Base-by-base conservation (phyloP, 108 stramenopile species). In the Skeletonema grethae region DNA sequence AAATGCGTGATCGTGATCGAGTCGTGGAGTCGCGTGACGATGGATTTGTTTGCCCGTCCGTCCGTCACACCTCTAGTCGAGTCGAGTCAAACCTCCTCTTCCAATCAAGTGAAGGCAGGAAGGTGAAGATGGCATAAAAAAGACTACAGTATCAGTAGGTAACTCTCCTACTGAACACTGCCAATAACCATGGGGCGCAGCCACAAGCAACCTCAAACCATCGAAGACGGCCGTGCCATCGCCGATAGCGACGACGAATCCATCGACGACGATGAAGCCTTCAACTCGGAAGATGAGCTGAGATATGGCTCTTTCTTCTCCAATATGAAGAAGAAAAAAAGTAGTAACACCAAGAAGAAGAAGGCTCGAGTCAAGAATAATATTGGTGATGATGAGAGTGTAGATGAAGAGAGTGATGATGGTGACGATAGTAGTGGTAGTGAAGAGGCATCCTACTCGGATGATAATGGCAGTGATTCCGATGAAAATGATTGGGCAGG, bases 401-500 rank as follows among this genome's bases (percentile, higher is more conserved):
- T 32, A 28, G 66, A 20, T 12, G 31, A 59, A 29, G 30, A 25
- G 32, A 65, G 20, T 24, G 73, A 24, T 2, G 65, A 68, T 15
- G 80, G 75, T 53, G 74, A 55, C 41, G 85, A 86, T 18, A 84
- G 87, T 3, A 73, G 61, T 39, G 83, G 61, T 28, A 71, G 64
- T n/a, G 84, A 76, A 8, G 50, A 53, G 8, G 50, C 50, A 53
- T 53, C 50, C 5, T 8, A 53, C 50, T 53, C 50, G 3, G 82
- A 85, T 48, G 86, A 80, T 7, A 74, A 66, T 57, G 62, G 57
- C n/a, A n/a, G n/a, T 20, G 80, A 69, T 12, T 61, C 63, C 18
- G 80, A 90, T 59, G 85, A 92, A 9, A 84, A 89, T 16, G 91
- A 87, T 45, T 85, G 84, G 68, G 90, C 91, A 18, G 84, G 69